Conservation (phyloP, 257 asterid genomes). For the Ilex aquifolium region DNA sequence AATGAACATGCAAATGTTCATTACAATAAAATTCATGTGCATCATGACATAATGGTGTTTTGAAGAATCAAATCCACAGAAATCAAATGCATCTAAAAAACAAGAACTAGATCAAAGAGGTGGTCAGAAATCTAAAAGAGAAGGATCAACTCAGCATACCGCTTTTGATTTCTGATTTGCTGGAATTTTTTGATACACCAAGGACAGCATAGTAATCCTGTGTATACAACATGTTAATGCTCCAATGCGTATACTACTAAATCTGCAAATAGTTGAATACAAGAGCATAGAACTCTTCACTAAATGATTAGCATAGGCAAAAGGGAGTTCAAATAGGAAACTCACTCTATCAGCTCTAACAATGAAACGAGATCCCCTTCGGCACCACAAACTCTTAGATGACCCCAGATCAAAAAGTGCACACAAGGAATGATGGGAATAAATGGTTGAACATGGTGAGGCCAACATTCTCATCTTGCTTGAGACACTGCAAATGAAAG, state of each 20-base stretch:
- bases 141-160: conserved; percentile 36
- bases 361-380: conserved; percentile 54
- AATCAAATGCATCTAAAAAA: too few relatives aligned
- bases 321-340: conserved; percentile 4
- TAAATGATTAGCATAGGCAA: background rate
- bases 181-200: conserved; percentile 81
- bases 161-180: conserved; percentile 88
- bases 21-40: too few relatives aligned
- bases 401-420: conserved; percentile 47
- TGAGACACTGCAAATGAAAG: conserved; percentile 44
- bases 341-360: conserved; percentile 90
- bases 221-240: background rate
- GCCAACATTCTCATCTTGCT: conserved; percentile 53
- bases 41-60: too few relatives aligned
- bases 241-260: background rate
- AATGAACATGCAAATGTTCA: too few relatives aligned
- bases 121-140: background rate
- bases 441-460: conserved; percentile 56
- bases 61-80: too few relatives aligned
- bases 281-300: background rate
- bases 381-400: conserved; percentile 30
- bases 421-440: conserved; percentile 50
- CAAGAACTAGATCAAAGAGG: background rate
- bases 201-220: conserved; percentile 93
- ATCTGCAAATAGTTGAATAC: conserved; percentile 1